phyloP scores from a whole-genome alignment of 352 stramenopile genomes.

The Phytopythium chamaehyphon region DNA sequence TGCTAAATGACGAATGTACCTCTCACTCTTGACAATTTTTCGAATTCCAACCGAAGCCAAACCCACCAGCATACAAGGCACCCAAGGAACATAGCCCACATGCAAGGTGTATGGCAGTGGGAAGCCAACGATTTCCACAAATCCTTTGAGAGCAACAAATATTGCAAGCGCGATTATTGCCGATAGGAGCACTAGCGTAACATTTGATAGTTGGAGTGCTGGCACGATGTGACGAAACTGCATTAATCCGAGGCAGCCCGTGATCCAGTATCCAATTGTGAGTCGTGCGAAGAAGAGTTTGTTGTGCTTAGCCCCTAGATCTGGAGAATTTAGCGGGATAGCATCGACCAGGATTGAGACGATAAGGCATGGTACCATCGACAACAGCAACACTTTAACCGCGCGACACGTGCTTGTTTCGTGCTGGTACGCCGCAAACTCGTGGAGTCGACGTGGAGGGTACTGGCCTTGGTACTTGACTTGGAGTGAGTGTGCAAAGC shows the following conservation, averaged over 20 bases:
- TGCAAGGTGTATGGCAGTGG: slow-evolving; percentile 31
- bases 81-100: slow-evolving; percentile 9
- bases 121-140: slow-evolving; percentile 19
- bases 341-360: slow-evolving; percentile 16
- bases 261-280: slow-evolving; percentile 11
- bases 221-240: slow-evolving; percentile 21
- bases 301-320: slow-evolving; percentile 8
- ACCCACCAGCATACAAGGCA: slow-evolving; percentile 8
- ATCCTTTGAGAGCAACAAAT: slow-evolving; percentile 1
- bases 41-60: slow-evolving; percentile 9
- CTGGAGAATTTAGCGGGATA: slow-evolving; percentile 9
- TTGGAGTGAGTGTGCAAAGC: neutral
- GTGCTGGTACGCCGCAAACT: slow-evolving; percentile 4
- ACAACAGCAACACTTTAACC: slow-evolving; percentile 4
- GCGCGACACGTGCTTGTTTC: slow-evolving; percentile 4
- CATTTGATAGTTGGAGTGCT: slow-evolving; percentile 5
- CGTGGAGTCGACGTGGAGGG: slow-evolving; percentile 10
- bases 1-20: too few relatives aligned
- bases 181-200: too few relatives aligned
- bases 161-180: neutral
- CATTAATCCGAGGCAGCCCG: slow-evolving; percentile 14
- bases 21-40: slow-evolving; percentile 3
- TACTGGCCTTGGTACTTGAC: slow-evolving; percentile 3
- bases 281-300: slow-evolving; percentile 14
- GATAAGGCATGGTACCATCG: slow-evolving; percentile 14